Evolutionary conservation across 2,329 filamentous ascomycete genomes (phyloP).

Genomic region (Xylaria sp.): DNA sequence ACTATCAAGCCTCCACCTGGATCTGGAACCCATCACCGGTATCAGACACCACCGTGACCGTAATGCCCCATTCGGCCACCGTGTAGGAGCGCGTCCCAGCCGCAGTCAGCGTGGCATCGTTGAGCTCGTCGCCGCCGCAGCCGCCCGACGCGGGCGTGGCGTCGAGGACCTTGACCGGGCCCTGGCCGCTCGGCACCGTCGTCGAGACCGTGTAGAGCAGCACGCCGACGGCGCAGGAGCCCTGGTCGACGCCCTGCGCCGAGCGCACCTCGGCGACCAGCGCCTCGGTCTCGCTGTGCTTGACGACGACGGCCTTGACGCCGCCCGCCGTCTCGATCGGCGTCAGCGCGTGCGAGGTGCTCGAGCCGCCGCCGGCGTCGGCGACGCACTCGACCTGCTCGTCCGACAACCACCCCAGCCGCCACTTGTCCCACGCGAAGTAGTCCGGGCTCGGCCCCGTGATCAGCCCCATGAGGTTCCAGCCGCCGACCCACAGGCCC

Average conservation of each 20-base stretch:
- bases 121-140: constrained; percentile 35
- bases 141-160: constrained; percentile 34
- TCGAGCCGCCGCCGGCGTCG: constrained; percentile 25
- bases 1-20: constrained; percentile 45
- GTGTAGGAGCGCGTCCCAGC: constrained; percentile 25
- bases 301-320: constrained; percentile 36
- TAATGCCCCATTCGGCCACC: constrained; percentile 28
- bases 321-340: constrained; percentile 28
- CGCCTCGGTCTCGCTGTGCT: constrained; percentile 25
- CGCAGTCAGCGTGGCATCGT: constrained; percentile 37
- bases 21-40: constrained; percentile 28
- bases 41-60: constrained; percentile 28
- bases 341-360: constrained; percentile 31
- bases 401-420: constrained; percentile 42
- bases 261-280: constrained; percentile 40
- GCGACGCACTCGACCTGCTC: constrained; percentile 38
- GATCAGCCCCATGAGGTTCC: constrained; percentile 43
- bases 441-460: constrained; percentile 40
- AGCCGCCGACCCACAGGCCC: constrained; percentile 40
- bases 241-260: constrained; percentile 28
- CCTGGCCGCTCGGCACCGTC: constrained; percentile 31
- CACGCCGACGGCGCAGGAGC: constrained; percentile 38
- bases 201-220: constrained; percentile 42
- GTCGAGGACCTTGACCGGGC: constrained; percentile 39
- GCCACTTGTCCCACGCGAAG: constrained; percentile 45